Base-by-base conservation (phyloP, 1,284 basidiomycete species). In the Gastroboletus turbinatus region DNA sequence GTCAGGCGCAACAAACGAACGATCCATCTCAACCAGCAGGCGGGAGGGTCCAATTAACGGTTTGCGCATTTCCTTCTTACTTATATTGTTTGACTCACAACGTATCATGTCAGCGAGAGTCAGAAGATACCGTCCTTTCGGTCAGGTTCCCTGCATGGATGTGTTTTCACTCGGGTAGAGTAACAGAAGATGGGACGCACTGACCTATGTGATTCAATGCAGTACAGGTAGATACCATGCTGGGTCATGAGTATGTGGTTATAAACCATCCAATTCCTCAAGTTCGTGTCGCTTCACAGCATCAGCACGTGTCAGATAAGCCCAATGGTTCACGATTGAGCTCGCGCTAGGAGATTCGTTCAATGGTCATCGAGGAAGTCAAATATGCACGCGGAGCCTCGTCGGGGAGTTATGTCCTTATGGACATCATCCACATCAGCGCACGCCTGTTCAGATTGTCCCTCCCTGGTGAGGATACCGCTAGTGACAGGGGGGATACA, bases 141-240 rank as follows among this genome's bases (percentile, higher is more conserved):
- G 1, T 57, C 30, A 30, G 17, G 13, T 29, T 59, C 2, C 55
- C 55, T 1, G 11, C 36, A 6, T 57, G 55, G 56, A 35, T 57
- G 55, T 50, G 36, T 33, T 57, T 4, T 27, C 17, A 7, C 5
- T 7, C 27, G 27, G 27, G 27, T 27, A 27, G 3, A 25, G 25
- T 25, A n/a, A n/a, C 23, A 25, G 23, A 25, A 5, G 23, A 25
- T 25, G 23, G 23, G 5, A 25, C 23, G 5, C 23, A 25, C 5
- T 25, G 23, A 25, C 23, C 4, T 4, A 25, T 5, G 5, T 25
- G 5, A 25, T 25, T 25, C 23, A 25, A 25, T 25, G 5, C 23
- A 25, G 5, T 5, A 25, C 23, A 25, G 3, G 23, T 5, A 25
- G 23, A 5, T 27, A 8, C 27, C 27, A 8, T 27, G 27, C 27